phyloP scores from a whole-genome alignment of 768 basidiomycete species.

The Suillus fuscotomentosus region DNA sequence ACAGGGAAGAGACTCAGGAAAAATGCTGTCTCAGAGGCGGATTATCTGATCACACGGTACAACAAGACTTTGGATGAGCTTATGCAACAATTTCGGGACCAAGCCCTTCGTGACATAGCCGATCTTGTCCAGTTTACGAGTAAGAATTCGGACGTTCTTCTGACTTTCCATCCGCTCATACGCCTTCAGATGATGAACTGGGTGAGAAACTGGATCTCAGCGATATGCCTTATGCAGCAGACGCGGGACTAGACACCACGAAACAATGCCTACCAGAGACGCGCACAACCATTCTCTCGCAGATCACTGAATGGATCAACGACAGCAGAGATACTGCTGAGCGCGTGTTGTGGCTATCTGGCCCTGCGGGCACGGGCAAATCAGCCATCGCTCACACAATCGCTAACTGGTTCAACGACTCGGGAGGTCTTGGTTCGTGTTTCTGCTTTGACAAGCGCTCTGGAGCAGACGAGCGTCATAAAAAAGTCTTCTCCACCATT shows the following conservation, averaged over 20 bases:
- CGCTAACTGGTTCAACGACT: slow-evolving; percentile 10
- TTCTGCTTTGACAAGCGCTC: slow-evolving; percentile 14
- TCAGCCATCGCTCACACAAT: slow-evolving; percentile 24
- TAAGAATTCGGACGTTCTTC: too few species aligned
- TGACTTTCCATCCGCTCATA: neutral
- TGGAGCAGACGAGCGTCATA: slow-evolving; percentile 1
- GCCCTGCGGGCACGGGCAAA: slow-evolving; percentile 26
- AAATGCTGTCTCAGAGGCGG: too few species aligned
- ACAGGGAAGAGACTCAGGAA: too few species aligned
- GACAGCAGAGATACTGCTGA: neutral
- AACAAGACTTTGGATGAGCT: too few species aligned
- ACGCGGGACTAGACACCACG: neutral
- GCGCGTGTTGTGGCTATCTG: slow-evolving; percentile 14
- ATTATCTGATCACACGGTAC: too few species aligned
- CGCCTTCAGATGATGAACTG: neutral
- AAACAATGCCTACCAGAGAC: slow-evolving; percentile 17
- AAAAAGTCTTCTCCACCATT: slow-evolving; percentile 29
- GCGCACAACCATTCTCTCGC: slow-evolving; percentile 8
- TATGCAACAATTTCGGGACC: too few species aligned
- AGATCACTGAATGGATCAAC: slow-evolving; percentile 17
- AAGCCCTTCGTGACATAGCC: too few species aligned
- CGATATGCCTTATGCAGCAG: neutral
- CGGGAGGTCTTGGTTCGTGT: slow-evolving; percentile 17
- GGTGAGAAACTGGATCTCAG: neutral
- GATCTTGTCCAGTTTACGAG: too few species aligned